Conservation (phyloP, 495 filamentous ascomycete species). For the Bombardia bombarda region DNA sequence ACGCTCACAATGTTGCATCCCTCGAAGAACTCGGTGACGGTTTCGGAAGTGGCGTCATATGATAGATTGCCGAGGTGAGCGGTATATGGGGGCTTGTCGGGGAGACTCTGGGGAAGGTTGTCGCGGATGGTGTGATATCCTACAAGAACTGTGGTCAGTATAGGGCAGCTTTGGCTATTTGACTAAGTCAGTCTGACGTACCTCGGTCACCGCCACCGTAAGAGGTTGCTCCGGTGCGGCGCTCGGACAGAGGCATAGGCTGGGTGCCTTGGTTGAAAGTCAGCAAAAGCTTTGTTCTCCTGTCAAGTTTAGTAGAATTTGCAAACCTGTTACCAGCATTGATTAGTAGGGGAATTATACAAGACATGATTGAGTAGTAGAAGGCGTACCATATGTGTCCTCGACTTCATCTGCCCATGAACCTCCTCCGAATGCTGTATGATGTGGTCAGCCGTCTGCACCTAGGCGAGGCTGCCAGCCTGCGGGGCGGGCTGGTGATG, state of each 20-base stretch:
- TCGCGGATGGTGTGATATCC: constrained; percentile 64
- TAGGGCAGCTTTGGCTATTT: constrained; percentile 2
- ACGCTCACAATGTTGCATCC: constrained; percentile 81
- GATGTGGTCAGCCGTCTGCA: constrained; percentile 8
- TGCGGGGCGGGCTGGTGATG: neutral
- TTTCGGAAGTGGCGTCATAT: constrained; percentile 76
- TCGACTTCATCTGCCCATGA: constrained; percentile 99
- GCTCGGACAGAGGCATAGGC: constrained; percentile 35
- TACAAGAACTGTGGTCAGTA: constrained; percentile 7
- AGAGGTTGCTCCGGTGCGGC: constrained; percentile 19
- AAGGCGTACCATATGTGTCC: constrained; percentile 59
- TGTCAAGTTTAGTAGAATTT: too few species aligned
- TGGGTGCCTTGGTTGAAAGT: constrained; percentile 27
- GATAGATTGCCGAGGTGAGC: constrained; percentile 94
- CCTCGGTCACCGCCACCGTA: constrained; percentile 28
- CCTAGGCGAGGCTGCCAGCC: neutral
- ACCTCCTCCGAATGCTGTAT: constrained; percentile 58
- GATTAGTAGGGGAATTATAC: neutral
- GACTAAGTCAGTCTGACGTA: constrained; percentile 18
- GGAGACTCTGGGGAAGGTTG: constrained; percentile 63
- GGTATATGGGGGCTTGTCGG: constrained; percentile 85
- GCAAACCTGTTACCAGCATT: too few species aligned
- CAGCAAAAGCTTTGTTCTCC: too few species aligned
- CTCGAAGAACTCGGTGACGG: constrained; percentile 76
- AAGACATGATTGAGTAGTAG: neutral